Percentiles rank a stretch among this genome's conserved stretches.
phyloP scores from a whole-genome alignment of 768 basidiomycete species.

The Piloderma croceum region DNA sequence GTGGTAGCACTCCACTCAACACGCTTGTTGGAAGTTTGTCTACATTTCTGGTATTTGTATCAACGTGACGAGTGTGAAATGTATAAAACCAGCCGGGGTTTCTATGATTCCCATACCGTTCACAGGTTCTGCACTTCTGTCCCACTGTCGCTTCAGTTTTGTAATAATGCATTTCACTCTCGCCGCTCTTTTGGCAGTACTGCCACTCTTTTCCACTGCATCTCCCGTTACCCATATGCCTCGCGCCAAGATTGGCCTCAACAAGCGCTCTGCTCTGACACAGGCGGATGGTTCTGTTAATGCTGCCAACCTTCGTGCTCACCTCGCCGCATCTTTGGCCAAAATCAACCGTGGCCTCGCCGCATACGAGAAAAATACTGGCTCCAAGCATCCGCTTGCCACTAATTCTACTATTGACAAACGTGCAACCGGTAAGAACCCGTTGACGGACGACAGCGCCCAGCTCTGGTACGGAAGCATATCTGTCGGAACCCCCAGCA shows the following conservation, averaged over 20 bases:
- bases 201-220: slow-evolving; percentile 1
- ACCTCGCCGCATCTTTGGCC: slow-evolving; percentile 24
- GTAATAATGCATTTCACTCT: neutral
- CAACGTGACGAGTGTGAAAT: too few species aligned
- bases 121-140: too few species aligned
- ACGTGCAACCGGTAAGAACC: slow-evolving; percentile 13
- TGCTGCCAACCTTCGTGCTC: slow-evolving; percentile 17
- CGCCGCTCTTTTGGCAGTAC: neutral
- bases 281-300: slow-evolving; percentile 23
- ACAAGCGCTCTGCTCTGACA: slow-evolving; percentile 18
- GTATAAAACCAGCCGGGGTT: too few species aligned
- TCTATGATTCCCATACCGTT: too few species aligned
- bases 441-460: slow-evolving; percentile 32
- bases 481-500: slow-evolving; percentile 42
- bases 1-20: too few species aligned
- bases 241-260: slow-evolving; percentile 23
- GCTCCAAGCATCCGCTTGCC: slow-evolving; percentile 29
- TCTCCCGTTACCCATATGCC: slow-evolving; percentile 1
- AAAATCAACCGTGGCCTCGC: slow-evolving; percentile 39
- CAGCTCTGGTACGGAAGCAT: slow-evolving; percentile 43
- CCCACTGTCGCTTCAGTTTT: too few species aligned
- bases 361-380: slow-evolving; percentile 42
- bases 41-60: too few species aligned
- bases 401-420: slow-evolving; percentile 1
- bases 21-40: too few species aligned